phyloP scores from a whole-genome alignment of 495 filamentous ascomycete genomes.

The Articulospora tetracladia region DNA sequence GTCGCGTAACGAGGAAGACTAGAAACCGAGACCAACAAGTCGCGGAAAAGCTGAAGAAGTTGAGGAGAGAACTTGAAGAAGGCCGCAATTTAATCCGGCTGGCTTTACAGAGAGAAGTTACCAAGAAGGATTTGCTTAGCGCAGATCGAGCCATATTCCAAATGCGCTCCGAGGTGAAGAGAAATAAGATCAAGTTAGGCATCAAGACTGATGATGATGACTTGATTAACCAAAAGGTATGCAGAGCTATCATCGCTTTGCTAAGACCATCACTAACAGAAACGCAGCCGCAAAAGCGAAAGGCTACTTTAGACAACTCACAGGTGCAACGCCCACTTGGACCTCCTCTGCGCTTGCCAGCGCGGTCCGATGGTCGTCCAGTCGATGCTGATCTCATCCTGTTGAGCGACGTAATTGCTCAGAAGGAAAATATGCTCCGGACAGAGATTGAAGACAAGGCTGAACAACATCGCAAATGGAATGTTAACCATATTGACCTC shows the following conservation, averaged over 20 bases:
- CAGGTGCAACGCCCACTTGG: slow-evolving; percentile 50
- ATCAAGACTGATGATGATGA: slow-evolving; percentile 95
- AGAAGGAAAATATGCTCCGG: slow-evolving; percentile 77
- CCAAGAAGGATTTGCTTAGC: slow-evolving; percentile 70
- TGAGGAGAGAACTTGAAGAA: slow-evolving; percentile 89
- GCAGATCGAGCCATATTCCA: slow-evolving; percentile 75
- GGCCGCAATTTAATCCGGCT: slow-evolving; percentile 74
- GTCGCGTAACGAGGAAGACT: slow-evolving; percentile 91
- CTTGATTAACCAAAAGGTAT: slow-evolving; percentile 88
- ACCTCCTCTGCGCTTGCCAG: slow-evolving; percentile 61
- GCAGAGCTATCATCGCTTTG: slow-evolving; percentile 18
- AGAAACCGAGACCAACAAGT: slow-evolving; percentile 90
- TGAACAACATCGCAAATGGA: slow-evolving; percentile 81
- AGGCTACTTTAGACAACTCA: slow-evolving; percentile 50
- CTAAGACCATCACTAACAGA: slow-evolving; percentile 21
- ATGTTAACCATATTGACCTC: slow-evolving; percentile 76
- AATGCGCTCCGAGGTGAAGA: slow-evolving; percentile 72
- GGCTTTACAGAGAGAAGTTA: slow-evolving; percentile 72
- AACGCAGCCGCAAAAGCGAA: slow-evolving; percentile 63
- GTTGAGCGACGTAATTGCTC: slow-evolving; percentile 69
- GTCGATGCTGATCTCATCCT: slow-evolving; percentile 72
- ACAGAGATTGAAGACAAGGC: slow-evolving; percentile 76
- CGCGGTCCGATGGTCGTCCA: slow-evolving; percentile 65
- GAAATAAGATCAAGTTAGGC: slow-evolving; percentile 79
- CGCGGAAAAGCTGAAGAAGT: slow-evolving; percentile 86